phyloP scores from a whole-genome alignment of 371 early-diverging fungal genomes.

The Apophysomyces elegans region DNA sequence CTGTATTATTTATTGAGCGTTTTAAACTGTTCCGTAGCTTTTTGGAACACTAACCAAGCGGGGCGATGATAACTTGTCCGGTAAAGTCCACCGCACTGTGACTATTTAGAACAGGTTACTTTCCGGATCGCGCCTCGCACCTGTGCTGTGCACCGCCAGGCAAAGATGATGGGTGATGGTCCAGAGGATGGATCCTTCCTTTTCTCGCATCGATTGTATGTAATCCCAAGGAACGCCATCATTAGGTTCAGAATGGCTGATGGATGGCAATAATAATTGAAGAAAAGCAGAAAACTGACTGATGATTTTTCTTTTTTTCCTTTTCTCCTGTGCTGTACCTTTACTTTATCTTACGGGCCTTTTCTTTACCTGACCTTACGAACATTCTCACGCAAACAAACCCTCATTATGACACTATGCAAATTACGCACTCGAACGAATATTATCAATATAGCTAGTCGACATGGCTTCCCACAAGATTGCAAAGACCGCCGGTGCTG shows the following conservation, averaged over 20 bases:
- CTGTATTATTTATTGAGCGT: no score
- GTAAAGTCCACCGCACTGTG: neutral
- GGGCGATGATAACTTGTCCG: no score
- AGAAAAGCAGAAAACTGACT: neutral
- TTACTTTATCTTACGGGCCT: neutral
- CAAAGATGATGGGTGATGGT: constrained; percentile 5
- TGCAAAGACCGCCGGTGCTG: constrained; percentile 77
- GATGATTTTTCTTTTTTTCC: neutral
- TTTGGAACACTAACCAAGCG: no score
- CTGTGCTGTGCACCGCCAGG: neutral
- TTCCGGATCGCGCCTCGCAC: neutral
- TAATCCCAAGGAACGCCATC: constrained; percentile 6
- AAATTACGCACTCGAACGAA: neutral
- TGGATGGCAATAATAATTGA: neutral
- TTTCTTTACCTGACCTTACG: constrained; percentile 1
- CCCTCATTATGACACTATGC: neutral
- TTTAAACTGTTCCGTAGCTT: no score
- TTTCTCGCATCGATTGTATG: constrained; percentile 11
- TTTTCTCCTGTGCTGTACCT: neutral
- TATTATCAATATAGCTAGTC: neutral
- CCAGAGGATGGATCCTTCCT: constrained; percentile 1
- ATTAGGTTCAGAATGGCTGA: neutral
- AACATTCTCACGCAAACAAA: constrained; percentile 1
- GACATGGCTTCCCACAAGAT: constrained; percentile 60
- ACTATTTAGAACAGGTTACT: neutral